These are phyloP conservation scores for Metarhizium sp. DNA, from an alignment of 2,329 filamentous ascomycete species.

Conservation along the genomic window DNA sequence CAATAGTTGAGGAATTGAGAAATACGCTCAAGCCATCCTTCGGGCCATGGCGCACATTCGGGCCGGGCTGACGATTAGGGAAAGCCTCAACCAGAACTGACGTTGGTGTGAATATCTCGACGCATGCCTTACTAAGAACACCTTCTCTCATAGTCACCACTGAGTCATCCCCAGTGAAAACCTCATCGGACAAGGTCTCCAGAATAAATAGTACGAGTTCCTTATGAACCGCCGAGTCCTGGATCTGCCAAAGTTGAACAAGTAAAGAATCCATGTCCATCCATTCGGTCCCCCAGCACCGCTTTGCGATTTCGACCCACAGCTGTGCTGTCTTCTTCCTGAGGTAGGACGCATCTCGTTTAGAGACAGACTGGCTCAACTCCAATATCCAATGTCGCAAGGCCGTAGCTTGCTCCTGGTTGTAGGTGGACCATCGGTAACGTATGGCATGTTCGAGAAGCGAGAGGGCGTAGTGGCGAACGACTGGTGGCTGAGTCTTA, in stretches of 20 bases:
- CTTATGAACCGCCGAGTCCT: conserved; percentile 56
- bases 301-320: conserved; percentile 91
- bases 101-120: conserved; percentile 86
- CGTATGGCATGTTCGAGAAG: conserved; percentile 84
- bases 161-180: conserved; percentile 84
- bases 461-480: conserved; percentile 89
- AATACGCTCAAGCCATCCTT: conserved; percentile 81
- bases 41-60: conserved; percentile 65
- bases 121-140: conserved; percentile 76
- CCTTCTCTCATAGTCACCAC: conserved; percentile 76
- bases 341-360: conserved; percentile 70
- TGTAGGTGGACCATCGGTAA: conserved; percentile 72
- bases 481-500: conserved; percentile 63
- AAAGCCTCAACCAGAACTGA: conserved; percentile 66
- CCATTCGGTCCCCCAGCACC: conserved; percentile 89
- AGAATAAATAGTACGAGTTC: conserved; percentile 82
- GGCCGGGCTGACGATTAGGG: conserved; percentile 58
- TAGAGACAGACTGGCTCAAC: conserved; percentile 62
- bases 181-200: conserved; percentile 87
- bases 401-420: conserved; percentile 53
- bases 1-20: conserved; percentile 67
- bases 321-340: conserved; percentile 90
- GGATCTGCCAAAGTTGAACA: conserved; percentile 70
- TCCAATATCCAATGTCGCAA: conserved; percentile 70
- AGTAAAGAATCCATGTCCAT: conserved; percentile 85